These are phyloP conservation scores for Juglanconis oblonga DNA, from an alignment of 2,329 filamentous ascomycete species.

Conservation along the genomic window DNA sequence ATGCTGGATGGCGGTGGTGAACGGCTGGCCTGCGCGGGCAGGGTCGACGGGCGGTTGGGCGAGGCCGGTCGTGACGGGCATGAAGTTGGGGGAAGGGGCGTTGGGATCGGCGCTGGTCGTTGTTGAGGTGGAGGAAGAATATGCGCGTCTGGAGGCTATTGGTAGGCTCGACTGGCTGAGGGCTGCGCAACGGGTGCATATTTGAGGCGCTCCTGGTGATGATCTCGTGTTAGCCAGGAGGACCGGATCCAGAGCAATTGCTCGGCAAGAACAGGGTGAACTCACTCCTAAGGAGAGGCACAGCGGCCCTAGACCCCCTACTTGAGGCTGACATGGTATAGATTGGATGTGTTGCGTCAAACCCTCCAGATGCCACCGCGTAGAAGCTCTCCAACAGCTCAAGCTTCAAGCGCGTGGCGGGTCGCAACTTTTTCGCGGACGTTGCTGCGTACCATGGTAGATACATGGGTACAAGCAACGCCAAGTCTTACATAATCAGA, in stretches of 20 bases:
- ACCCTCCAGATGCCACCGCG: slow-evolving; percentile 12
- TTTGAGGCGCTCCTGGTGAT: slow-evolving; percentile 24
- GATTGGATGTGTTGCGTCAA: slow-evolving; percentile 9
- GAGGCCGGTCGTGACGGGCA: slow-evolving; percentile 25
- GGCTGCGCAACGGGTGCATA: slow-evolving; percentile 34
- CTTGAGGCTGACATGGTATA: slow-evolving; percentile 53
- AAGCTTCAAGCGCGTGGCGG: slow-evolving; percentile 4
- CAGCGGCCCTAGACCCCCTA: slow-evolving; percentile 51
- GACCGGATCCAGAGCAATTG: slow-evolving; percentile 2
- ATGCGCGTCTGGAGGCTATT: slow-evolving; percentile 24
- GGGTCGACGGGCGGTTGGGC: slow-evolving; percentile 22
- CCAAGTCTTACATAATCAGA: not conserved
- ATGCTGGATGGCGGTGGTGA: slow-evolving; percentile 15
- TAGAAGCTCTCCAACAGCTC: slow-evolving; percentile 14
- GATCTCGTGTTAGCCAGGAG: slow-evolving; percentile 26
- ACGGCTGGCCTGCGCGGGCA: slow-evolving; percentile 24
- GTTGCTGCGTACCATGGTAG: not conserved
- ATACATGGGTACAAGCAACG: slow-evolving; percentile 11
- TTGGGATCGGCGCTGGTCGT: slow-evolving; percentile 24
- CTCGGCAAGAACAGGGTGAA: not conserved
- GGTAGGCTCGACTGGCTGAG: slow-evolving; percentile 27
- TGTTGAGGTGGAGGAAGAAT: slow-evolving; percentile 30
- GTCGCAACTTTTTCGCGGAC: slow-evolving; percentile 18
- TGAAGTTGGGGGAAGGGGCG: slow-evolving; percentile 22
- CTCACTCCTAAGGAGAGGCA: slow-evolving; percentile 49